Evolutionary conservation across 2,329 filamentous ascomycete genomes (phyloP).

Genomic region (Balansia obtecta): DNA sequence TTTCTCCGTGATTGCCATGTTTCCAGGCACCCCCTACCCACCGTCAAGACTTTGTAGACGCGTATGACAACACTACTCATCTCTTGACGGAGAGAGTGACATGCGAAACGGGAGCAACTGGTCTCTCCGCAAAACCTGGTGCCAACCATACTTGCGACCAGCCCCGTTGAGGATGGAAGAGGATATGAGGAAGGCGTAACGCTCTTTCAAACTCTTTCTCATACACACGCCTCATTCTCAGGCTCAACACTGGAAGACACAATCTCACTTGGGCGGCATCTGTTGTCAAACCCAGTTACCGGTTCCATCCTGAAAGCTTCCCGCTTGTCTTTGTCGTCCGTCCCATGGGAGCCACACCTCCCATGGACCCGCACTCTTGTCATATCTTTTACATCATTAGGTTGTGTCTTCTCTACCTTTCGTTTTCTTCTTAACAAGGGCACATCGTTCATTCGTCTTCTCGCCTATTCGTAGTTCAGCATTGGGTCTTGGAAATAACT

Average conservation of each 20-base stretch:
- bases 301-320: slow-evolving; percentile 5
- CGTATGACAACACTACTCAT: background rate
- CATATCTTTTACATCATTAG: slow-evolving; percentile 4
- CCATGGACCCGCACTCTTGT: slow-evolving; percentile 4
- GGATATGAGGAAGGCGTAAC: background rate
- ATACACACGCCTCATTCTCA: slow-evolving; percentile 1
- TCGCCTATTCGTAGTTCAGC: slow-evolving; percentile 4
- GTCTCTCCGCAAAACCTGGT: background rate
- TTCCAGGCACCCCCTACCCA: background rate
- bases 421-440: slow-evolving; percentile 1
- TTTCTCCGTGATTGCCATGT: background rate
- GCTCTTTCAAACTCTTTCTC: background rate
- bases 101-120: background rate
- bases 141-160: background rate
- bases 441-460: slow-evolving; percentile 3
- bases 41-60: slow-evolving; percentile 1
- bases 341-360: slow-evolving; percentile 5
- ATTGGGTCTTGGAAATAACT: background rate
- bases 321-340: slow-evolving; percentile 2
- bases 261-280: slow-evolving; percentile 1
- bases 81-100: background rate
- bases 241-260: background rate
- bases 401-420: slow-evolving; percentile 5
- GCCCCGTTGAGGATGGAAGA: background rate
- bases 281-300: slow-evolving; percentile 4